A percentile compares a stretch with the other conserved stretches of the same genome.
phyloP scores from a whole-genome alignment of 805 yeast species.

The Wickerhamomyces subpelliculosus region DNA sequence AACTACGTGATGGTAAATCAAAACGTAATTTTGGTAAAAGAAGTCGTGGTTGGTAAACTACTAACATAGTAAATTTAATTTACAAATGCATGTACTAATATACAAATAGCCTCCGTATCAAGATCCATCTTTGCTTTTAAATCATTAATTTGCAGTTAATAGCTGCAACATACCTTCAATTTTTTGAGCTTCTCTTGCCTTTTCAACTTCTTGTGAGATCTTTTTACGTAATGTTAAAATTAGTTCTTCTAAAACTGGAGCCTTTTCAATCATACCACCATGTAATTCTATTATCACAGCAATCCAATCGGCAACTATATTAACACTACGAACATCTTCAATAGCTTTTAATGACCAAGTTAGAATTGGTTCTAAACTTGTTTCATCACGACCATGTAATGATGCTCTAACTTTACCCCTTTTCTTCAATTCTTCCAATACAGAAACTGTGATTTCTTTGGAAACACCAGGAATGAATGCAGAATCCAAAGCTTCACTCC shows the following conservation, averaged over 20 bases:
- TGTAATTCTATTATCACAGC: conserved; percentile 70
- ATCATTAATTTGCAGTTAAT: conserved; percentile 49
- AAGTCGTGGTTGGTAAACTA: conserved; percentile 14
- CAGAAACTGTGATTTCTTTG: conserved; percentile 73
- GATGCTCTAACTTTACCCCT: conserved; percentile 87
- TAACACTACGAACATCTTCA: conserved; percentile 68
- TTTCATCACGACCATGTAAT: conserved; percentile 76
- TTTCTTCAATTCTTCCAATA: conserved; percentile 76
- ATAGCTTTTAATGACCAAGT: conserved; percentile 74
- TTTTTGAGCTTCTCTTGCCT: conserved; percentile 81
- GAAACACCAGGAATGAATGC: conserved; percentile 78
- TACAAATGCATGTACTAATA: conserved; percentile 1
- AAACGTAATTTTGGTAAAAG: conserved; percentile 34
- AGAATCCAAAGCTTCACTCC: conserved; percentile 88
- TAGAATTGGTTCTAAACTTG: conserved; percentile 74
- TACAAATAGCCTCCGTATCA: no score
- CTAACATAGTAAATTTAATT: background rate
- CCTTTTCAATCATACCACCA: conserved; percentile 61
- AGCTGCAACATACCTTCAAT: conserved; percentile 92
- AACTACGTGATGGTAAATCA: conserved; percentile 41
- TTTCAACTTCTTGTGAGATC: conserved; percentile 61
- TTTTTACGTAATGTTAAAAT: conserved; percentile 53
- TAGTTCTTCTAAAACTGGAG: conserved; percentile 73
- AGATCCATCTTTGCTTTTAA: no score
- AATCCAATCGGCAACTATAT: conserved; percentile 63